Percentiles rank a stretch among this genome's conserved stretches.
These are phyloP conservation scores for Thelephora aurantiotincta DNA, from an alignment of 768 basidiomycete species.

Conservation along the genomic window DNA sequence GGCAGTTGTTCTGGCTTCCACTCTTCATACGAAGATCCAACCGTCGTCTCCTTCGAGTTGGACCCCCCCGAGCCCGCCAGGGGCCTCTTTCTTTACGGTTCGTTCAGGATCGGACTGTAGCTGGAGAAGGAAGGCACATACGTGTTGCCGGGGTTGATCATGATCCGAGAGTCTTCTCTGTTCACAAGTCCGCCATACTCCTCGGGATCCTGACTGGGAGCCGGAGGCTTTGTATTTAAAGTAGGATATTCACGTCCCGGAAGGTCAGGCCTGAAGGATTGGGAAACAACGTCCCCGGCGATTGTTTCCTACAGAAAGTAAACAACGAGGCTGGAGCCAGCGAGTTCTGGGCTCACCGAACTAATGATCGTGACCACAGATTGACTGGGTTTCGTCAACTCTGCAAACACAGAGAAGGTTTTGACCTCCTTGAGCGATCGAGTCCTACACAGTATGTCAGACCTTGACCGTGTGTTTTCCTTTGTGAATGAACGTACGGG, in stretches of 20 bases:
- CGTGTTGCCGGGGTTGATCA: too few relatives aligned
- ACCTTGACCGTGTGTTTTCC: not conserved
- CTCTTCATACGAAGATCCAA: not conserved
- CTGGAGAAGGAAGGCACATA: too few relatives aligned
- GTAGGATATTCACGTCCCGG: constrained; percentile 44
- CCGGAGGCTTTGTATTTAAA: constrained; percentile 57
- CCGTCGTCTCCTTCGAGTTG: not conserved
- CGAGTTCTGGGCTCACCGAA: constrained; percentile 33
- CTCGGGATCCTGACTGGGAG: constrained; percentile 14
- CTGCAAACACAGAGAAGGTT: constrained; percentile 42
- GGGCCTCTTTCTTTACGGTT: too few relatives aligned
- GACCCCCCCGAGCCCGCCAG: too few relatives aligned
- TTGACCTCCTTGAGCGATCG: constrained; percentile 46
- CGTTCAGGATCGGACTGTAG: too few relatives aligned
- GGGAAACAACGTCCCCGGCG: constrained; percentile 46
- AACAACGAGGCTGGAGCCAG: constrained; percentile 7
- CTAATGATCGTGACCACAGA: constrained; percentile 41
- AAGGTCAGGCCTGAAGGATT: constrained; percentile 45
- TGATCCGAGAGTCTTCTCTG: too few relatives aligned
- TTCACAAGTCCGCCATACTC: too few relatives aligned
- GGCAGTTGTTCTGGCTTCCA: constrained; percentile 26
- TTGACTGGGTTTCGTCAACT: constrained; percentile 68
- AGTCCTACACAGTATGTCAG: constrained; percentile 31
- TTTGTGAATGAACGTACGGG: constrained; percentile 29
- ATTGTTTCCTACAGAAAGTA: constrained; percentile 44